Evolutionary conservation across 2,329 filamentous ascomycete genomes (phyloP).

Genomic region (Microsporum audouinii): DNA sequence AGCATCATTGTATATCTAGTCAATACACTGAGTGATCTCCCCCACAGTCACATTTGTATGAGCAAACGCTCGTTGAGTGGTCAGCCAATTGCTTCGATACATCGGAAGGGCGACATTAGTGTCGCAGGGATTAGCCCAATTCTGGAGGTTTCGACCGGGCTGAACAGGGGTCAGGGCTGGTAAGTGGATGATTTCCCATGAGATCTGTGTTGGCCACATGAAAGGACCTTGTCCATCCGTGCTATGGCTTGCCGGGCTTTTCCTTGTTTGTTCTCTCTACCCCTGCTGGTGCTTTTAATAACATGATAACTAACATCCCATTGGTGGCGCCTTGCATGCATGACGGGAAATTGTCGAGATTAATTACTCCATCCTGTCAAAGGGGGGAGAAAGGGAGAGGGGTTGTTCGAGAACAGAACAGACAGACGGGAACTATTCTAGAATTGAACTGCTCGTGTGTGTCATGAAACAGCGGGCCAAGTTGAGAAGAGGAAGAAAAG

Average conservation of each 20-base stretch:
- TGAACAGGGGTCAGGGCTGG: not conserved
- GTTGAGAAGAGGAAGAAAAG: not conserved
- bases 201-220: not conserved
- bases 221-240: not conserved
- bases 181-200: not conserved
- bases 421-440: not conserved
- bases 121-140: not conserved
- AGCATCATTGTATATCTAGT: slow-evolving; percentile 1
- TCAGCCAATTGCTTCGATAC: not conserved
- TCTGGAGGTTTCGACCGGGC: slow-evolving; percentile 1
- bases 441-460: not conserved
- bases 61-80: not conserved
- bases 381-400: not conserved
- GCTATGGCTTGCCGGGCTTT: not conserved
- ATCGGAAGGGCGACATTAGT: not conserved
- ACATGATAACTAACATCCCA: not conserved
- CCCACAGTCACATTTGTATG: not conserved
- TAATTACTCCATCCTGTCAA: not conserved
- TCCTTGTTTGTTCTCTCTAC: not conserved
- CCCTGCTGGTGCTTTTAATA: not conserved
- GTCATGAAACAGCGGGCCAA: not conserved
- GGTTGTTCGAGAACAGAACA: not conserved
- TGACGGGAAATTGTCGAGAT: not conserved
- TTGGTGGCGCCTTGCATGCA: slow-evolving; percentile 2
- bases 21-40: not conserved